A percentile compares a stretch with the other conserved stretches of the same genome.
Conservation (phyloP, 352 stramenopile genomes). For the Globisporangium canariense region DNA sequence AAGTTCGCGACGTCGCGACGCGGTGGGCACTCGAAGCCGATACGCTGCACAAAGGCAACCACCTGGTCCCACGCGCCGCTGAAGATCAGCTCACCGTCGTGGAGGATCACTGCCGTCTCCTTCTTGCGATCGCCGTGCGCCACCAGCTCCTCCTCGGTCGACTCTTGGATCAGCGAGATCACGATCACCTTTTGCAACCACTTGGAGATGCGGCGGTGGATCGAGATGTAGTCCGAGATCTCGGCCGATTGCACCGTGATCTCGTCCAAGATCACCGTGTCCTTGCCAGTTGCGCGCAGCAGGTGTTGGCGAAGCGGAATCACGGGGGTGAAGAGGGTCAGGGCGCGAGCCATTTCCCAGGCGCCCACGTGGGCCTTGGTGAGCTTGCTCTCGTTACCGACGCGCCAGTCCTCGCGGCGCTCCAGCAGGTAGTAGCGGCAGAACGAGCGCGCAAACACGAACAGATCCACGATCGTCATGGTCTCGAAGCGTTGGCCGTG, state of each 20-base stretch:
- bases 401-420: slow-evolving; percentile 23
- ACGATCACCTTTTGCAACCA: slow-evolving; percentile 38
- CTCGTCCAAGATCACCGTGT: slow-evolving; percentile 36
- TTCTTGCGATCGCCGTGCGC: neutral
- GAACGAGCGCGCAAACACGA: slow-evolving; percentile 42
- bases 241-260: slow-evolving; percentile 24
- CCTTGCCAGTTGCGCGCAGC: slow-evolving; percentile 25
- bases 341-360: slow-evolving; percentile 36
- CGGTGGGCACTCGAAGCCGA: slow-evolving; percentile 28
- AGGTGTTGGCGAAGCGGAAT: slow-evolving; percentile 24
- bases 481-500: slow-evolving; percentile 28
- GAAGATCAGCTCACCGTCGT: slow-evolving; percentile 34
- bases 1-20: slow-evolving; percentile 28
- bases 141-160: slow-evolving; percentile 24
- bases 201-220: slow-evolving; percentile 38
- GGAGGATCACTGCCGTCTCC: slow-evolving; percentile 23
- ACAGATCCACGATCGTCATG: slow-evolving; percentile 34
- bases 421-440: slow-evolving; percentile 33
- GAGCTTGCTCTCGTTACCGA: slow-evolving; percentile 18
- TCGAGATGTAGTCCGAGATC: slow-evolving; percentile 32
- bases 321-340: slow-evolving; percentile 31
- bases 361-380: slow-evolving; percentile 32
- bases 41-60: slow-evolving; percentile 27
- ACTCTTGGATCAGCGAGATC: slow-evolving; percentile 30
- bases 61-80: slow-evolving; percentile 29